Percentiles rank a stretch among this genome's conserved stretches.
Conservation (phyloP, 2,329 filamentous ascomycete genomes). For the Penicillium sclerotiorum region DNA sequence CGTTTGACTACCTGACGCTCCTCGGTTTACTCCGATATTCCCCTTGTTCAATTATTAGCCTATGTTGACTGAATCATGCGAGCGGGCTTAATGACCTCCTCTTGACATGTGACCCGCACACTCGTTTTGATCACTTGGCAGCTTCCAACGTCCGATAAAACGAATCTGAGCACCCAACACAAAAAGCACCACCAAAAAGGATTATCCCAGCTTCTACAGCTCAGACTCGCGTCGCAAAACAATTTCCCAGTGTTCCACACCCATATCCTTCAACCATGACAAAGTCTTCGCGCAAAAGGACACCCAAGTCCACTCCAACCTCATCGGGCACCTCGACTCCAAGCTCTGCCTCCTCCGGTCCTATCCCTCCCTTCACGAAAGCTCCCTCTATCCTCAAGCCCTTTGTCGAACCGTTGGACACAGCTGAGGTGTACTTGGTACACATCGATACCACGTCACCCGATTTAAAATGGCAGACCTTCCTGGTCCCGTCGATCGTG, state of each 20-base stretch:
- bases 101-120: constrained; percentile 23
- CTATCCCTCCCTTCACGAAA: constrained; percentile 69
- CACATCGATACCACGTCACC: constrained; percentile 75
- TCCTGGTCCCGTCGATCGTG: constrained; percentile 74
- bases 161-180: constrained; percentile 1
- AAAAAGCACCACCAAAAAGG: neutral
- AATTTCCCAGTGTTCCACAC: neutral
- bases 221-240: neutral
- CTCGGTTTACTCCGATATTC: no score
- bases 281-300: constrained; percentile 39
- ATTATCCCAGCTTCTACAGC: neutral
- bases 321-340: constrained; percentile 38
- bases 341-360: constrained; percentile 32
- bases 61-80: constrained; percentile 14
- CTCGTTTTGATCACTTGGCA: constrained; percentile 12
- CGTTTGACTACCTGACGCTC: neutral
- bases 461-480: constrained; percentile 79
- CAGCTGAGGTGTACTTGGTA: constrained; percentile 75
- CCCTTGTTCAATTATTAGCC: no score
- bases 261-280: constrained; percentile 30
- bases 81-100: constrained; percentile 12
- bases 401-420: constrained; percentile 68
- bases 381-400: constrained; percentile 65
- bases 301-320: constrained; percentile 25
- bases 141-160: constrained; percentile 6